Base-by-base conservation (phyloP, 257 asterid species). In the Nicotiana noctiflora region DNA sequence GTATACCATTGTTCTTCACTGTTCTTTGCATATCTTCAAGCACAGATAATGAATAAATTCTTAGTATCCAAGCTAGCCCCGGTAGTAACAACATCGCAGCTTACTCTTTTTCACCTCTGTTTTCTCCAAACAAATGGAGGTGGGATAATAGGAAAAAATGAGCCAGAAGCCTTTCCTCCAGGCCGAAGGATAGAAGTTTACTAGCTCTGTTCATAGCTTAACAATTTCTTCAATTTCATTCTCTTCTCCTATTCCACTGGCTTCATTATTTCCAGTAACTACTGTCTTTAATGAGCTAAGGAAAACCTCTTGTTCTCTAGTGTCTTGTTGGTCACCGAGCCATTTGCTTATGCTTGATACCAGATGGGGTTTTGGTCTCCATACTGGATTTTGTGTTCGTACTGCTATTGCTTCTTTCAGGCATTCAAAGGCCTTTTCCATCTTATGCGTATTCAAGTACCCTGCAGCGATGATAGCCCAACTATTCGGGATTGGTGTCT, bases 401-500 rank as follows among this genome's bases (percentile, higher is more conserved):
- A 82, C 95, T 31, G 84, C 83, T 74, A 91, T 44, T 56, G 92
- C 95, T 84, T 88, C 83, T 77, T 88, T 88, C 88, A 89, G 75
- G 84, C 92, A 89, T 77, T 88, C 92, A 49, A 80, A 82, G 13
- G 91, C 90, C 83, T 89, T 91, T 80, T 82, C 90, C 82, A 84
- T 59, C 37, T 87, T 72, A 32, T 68, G 80, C 29, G 29, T 75
- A 21, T 77, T 81, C 86, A 87, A 29, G 80, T 88, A 91, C 34
- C 91, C 93, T 4, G 88, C 75, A 66, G 90, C 85, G 31, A 91
- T 40, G 55, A 91, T 90, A 25, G 85, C 84, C 96, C 93, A 91
- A 77, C 93, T 88, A 84, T 86, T 86, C 3, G 93, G 92, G 21
- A 80, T 86, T 40, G 90, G 92, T 13, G 61, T 86, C 56, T 86